A percentile compares a stretch with the other conserved stretches of the same genome.
Evolutionary conservation across 2,329 filamentous ascomycete species (phyloP).

Genomic region (Ophiosphaerella korrae): DNA sequence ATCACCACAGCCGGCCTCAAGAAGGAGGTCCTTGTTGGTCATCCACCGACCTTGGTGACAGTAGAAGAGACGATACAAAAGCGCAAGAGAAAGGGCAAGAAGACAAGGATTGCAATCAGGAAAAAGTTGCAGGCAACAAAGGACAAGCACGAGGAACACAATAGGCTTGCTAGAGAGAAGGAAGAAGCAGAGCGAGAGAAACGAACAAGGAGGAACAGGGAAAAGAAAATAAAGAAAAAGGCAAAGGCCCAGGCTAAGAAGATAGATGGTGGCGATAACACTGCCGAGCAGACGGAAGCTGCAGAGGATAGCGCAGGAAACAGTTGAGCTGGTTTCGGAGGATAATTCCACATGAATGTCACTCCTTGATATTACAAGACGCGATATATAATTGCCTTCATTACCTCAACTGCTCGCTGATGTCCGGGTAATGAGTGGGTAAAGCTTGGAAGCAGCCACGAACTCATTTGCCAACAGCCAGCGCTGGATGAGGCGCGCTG

Average conservation of each 20-base stretch:
- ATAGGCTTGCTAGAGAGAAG: conserved; percentile 36
- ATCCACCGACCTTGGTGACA: conserved; percentile 25
- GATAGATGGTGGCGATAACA: conserved; percentile 7
- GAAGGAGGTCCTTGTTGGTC: conserved; percentile 37
- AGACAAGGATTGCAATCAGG: conserved; percentile 40
- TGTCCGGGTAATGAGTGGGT: no score
- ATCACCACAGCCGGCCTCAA: conserved; percentile 37
- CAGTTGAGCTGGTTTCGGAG: background rate
- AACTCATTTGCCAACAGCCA: no score
- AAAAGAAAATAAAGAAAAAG: conserved; percentile 47
- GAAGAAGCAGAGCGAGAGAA: conserved; percentile 44
- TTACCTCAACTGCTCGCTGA: no score
- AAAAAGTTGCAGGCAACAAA: conserved; percentile 37
- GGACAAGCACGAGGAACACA: conserved; percentile 30
- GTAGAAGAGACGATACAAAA: conserved; percentile 31
- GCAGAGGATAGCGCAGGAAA: background rate
- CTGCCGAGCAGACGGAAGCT: background rate
- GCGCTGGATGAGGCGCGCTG: no score
- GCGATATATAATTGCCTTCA: no score
- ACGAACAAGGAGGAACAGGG: conserved; percentile 42
- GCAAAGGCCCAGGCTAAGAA: conserved; percentile 43
- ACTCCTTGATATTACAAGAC: no score
- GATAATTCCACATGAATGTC: background rate
- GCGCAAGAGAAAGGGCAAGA: conserved; percentile 42
- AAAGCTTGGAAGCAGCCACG: no score